phyloP scores from a whole-genome alignment of 2,329 filamentous ascomycete species.

The Arthrinium puccinioides region DNA sequence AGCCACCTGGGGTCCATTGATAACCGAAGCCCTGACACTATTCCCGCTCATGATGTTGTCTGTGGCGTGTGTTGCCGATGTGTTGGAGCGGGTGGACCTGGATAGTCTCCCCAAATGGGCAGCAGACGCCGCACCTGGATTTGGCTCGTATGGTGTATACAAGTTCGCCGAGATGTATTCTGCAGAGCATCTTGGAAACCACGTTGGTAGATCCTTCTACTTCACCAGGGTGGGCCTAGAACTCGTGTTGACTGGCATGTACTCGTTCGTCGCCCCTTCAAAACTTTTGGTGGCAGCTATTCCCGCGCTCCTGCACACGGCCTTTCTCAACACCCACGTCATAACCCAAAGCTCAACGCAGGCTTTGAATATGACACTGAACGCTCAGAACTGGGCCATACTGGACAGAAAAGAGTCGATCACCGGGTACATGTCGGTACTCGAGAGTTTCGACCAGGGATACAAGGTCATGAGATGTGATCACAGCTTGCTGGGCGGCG shows the following conservation, averaged over 20 bases:
- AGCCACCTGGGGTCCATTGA: slow-evolving; percentile 62
- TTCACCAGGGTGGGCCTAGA: slow-evolving; percentile 69
- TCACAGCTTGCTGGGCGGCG: slow-evolving; percentile 86
- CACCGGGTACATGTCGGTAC: slow-evolving; percentile 87
- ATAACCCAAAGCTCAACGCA: slow-evolving; percentile 52
- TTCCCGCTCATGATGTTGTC: slow-evolving; percentile 62
- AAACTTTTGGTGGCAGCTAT: slow-evolving; percentile 58
- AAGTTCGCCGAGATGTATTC: slow-evolving; percentile 39
- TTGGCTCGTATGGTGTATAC: slow-evolving; percentile 61
- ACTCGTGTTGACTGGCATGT: slow-evolving; percentile 56
- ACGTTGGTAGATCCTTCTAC: slow-evolving; percentile 55
- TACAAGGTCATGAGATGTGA: slow-evolving; percentile 87
- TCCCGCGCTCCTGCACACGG: slow-evolving; percentile 66
- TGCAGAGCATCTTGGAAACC: slow-evolving; percentile 31
- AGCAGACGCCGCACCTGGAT: slow-evolving; percentile 56
- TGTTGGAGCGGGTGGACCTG: slow-evolving; percentile 56
- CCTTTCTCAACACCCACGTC: slow-evolving; percentile 68
- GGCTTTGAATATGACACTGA: slow-evolving; percentile 59
- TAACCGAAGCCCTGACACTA: slow-evolving; percentile 68
- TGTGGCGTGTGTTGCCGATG: slow-evolving; percentile 54
- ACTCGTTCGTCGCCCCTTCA: slow-evolving; percentile 61
- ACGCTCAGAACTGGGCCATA: slow-evolving; percentile 61
- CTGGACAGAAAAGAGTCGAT: slow-evolving; percentile 77
- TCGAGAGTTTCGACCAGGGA: slow-evolving; percentile 64
- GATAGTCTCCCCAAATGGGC: slow-evolving; percentile 47